Evolutionary conservation across 768 basidiomycete genomes (phyloP).

Genomic region (Dentipellis sp.): DNA sequence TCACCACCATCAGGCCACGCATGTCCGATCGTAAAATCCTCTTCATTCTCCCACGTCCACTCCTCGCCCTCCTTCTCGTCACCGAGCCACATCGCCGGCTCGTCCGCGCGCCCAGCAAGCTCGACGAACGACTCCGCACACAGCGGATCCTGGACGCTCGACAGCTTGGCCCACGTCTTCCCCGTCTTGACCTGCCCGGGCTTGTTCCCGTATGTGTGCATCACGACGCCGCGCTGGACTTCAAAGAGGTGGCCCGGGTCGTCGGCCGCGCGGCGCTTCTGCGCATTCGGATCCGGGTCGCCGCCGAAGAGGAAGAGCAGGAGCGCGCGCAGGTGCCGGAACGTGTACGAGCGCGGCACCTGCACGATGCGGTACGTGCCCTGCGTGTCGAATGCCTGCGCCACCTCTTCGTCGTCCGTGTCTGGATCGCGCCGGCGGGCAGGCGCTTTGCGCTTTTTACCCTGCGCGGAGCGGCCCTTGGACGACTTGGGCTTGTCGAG

Average conservation of each 20-base stretch:
- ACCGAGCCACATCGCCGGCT: conserved; percentile 3
- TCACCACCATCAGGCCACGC: conserved; percentile 42
- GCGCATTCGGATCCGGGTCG: conserved; percentile 9
- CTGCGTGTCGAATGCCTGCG: conserved; percentile 22
- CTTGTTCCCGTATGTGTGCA: conserved; percentile 26
- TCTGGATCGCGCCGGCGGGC: background rate
- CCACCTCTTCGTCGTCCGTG: background rate
- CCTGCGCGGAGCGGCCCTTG: background rate
- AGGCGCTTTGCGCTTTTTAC: background rate
- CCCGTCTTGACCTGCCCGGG: conserved; percentile 43
- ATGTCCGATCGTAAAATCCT: conserved; percentile 50
- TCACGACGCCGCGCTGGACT: conserved; percentile 36
- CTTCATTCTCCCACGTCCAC: conserved; percentile 66
- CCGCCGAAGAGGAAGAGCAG: conserved; percentile 48
- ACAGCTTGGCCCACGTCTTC: conserved; percentile 18
- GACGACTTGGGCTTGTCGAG: background rate
- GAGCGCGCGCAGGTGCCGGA: conserved; percentile 54
- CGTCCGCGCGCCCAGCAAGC: conserved; percentile 9
- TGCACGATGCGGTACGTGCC: conserved; percentile 58
- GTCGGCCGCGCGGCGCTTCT: background rate
- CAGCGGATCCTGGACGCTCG: conserved; percentile 22
- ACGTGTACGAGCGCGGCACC: conserved; percentile 62
- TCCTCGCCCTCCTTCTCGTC: conserved; percentile 21
- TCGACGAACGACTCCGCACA: conserved; percentile 20
- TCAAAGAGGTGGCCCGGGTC: conserved; percentile 52